Evolutionary conservation across 2,329 filamentous ascomycete genomes (phyloP), one percentile per base, ranked within the genome.

Genomic region (Xylariales sp.): DNA sequence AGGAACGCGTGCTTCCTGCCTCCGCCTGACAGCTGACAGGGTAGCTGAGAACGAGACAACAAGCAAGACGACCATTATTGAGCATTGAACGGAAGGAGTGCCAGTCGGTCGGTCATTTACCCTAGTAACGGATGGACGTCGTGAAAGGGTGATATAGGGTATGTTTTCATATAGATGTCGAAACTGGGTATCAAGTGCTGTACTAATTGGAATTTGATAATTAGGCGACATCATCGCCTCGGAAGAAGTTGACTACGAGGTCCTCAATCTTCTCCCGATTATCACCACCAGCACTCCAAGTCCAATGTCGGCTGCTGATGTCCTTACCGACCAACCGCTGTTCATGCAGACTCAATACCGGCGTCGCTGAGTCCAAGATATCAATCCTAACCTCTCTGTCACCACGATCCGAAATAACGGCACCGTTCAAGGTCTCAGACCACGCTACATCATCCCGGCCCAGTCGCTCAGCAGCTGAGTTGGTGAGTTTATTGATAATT

Each of bases 391-490:
- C 50, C 20, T 50, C 48, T 14, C 33, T 35, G 19, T 50, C 51
- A n/a, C 40, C 39, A 18, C 44, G 21, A 12, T 45, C 46, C 8
- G 29, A 48, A 19, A 61, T 43, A 5, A 45, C 44, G 12, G 51
- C 49, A 10, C 58, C 57, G 1, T 40, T 33, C 16, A 50, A 34
- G 7, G 46, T 51, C 29, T 58, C 57, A 3, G 41, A 35, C 43
- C 47, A 54, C n/a, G 41, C 38, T 15, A 59, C 50, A 32, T 54
- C 49, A 16, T 49, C 42, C 8, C 51, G 40, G 8, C 33, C 33
- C 8, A 58, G 46, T 22, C 34, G 37, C 20, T 46, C 33, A 2
- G 45, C 38, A 2, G 49, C 45, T 3, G 36, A 38, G 5, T 35
- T 44, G 11, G 51, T 46, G 4, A 56, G 20, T n/a, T 48, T 46